Percentiles rank a stretch among this genome's conserved stretches.
These are phyloP conservation scores for Fusarium staphyleae DNA, from an alignment of 2,329 filamentous ascomycete species.

Conservation along the genomic window DNA sequence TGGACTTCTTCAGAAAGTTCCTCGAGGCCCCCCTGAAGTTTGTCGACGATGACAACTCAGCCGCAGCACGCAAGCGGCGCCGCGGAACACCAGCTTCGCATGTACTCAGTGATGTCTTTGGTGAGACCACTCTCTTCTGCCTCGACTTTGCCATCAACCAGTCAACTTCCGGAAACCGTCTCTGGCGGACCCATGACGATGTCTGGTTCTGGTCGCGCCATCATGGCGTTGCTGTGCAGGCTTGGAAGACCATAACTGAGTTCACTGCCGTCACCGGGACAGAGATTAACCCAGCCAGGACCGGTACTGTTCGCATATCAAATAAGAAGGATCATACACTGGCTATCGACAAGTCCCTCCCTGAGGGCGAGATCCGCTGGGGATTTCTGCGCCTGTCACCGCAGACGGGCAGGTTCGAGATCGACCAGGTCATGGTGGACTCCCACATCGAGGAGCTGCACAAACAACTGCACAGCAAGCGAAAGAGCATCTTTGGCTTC, in stretches of 20 bases:
- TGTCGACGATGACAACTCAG: slow-evolving; percentile 57
- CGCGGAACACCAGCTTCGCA: slow-evolving; percentile 68
- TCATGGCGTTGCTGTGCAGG: slow-evolving; percentile 59
- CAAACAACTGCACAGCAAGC: slow-evolving; percentile 61
- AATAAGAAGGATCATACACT: slow-evolving; percentile 22
- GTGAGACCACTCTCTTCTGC: slow-evolving; percentile 68
- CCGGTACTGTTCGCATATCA: slow-evolving; percentile 55
- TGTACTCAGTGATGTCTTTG: slow-evolving; percentile 64
- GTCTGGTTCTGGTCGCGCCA: slow-evolving; percentile 71
- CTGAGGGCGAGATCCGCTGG: slow-evolving; percentile 58
- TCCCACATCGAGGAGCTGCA: slow-evolving; percentile 65
- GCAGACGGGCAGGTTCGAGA: slow-evolving; percentile 61
- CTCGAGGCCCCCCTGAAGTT: slow-evolving; percentile 67
- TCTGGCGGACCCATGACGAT: slow-evolving; percentile 70
- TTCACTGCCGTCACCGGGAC: slow-evolving; percentile 65
- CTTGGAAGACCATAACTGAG: slow-evolving; percentile 64
- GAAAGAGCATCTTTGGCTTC: slow-evolving; percentile 57
- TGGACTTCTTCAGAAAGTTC: slow-evolving; percentile 65
- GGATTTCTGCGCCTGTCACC: slow-evolving; percentile 64
- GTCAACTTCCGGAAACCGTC: slow-evolving; percentile 57
- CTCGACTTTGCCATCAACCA: slow-evolving; percentile 71
- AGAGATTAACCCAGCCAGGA: slow-evolving; percentile 60
- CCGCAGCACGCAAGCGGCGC: slow-evolving; percentile 53
- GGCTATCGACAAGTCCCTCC: slow-evolving; percentile 48
- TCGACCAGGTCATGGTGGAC: slow-evolving; percentile 66